Evolutionary conservation across 495 filamentous ascomycete species (phyloP).

Genomic region (Recurvomyces mirabilis): DNA sequence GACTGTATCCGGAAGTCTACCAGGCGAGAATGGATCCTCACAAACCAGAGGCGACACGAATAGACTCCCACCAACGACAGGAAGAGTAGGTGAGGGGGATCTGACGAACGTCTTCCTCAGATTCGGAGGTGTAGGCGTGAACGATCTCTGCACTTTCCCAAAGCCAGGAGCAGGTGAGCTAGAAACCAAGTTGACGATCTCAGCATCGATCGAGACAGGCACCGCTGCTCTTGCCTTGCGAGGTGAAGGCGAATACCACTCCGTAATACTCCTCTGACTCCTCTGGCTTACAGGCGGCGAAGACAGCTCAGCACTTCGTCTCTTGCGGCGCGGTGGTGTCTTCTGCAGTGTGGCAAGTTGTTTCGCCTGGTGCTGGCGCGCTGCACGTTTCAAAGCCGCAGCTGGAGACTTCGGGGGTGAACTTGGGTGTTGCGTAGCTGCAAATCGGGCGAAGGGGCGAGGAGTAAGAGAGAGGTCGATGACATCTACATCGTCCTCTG

Average conservation of each 20-base stretch:
- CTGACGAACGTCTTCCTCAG: slow-evolving; percentile 6
- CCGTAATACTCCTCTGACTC: slow-evolving; percentile 13
- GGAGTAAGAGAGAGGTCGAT: slow-evolving; percentile 1
- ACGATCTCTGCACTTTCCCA: neutral
- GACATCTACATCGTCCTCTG: neutral
- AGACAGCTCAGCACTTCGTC: slow-evolving; percentile 8
- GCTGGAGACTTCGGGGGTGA: neutral
- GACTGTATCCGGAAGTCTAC: slow-evolving; percentile 14
- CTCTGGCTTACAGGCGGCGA: neutral
- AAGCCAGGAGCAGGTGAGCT: no score
- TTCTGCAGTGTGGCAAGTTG: neutral
- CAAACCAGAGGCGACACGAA: neutral
- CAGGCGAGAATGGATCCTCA: slow-evolving; percentile 2
- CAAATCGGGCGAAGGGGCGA: no score
- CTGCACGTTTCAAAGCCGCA: neutral
- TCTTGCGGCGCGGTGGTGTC: slow-evolving; percentile 12
- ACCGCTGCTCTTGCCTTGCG: slow-evolving; percentile 4
- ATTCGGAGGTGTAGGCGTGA: slow-evolving; percentile 12
- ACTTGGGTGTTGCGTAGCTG: neutral
- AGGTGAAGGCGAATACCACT: slow-evolving; percentile 16
- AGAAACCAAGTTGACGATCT: slow-evolving; percentile 17
- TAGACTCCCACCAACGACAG: neutral
- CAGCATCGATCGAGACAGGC: neutral
- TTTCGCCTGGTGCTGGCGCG: neutral
- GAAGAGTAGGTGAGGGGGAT: neutral